Percentiles rank a stretch among this genome's conserved stretches.
Conservation (phyloP, 768 basidiomycete genomes). For the Trametes cubensis region DNA sequence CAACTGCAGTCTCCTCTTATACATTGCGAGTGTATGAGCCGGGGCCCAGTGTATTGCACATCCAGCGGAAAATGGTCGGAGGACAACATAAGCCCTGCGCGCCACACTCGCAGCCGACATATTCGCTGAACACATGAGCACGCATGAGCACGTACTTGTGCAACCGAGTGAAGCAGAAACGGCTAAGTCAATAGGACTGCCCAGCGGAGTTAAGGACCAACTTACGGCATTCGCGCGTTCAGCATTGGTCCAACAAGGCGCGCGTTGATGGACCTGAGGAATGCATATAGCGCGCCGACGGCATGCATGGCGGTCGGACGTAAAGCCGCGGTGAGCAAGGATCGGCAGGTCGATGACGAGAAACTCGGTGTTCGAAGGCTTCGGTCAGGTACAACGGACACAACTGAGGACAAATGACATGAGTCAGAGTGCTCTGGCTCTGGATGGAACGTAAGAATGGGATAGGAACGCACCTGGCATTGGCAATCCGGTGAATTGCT, state of each 20-base stretch:
- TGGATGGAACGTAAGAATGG: too few species aligned
- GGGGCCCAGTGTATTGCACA: neutral
- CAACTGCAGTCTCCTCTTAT: neutral
- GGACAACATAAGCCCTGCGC: too few species aligned
- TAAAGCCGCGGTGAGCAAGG: neutral
- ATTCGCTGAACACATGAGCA: neutral
- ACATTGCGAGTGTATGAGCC: neutral
- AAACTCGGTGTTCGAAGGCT: neutral
- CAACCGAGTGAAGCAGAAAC: neutral
- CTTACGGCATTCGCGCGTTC: neutral
- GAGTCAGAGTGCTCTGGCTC: too few species aligned
- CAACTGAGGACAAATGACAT: too few species aligned
- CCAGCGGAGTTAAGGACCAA: neutral
- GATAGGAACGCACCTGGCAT: too few species aligned
- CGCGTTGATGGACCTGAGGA: neutral
- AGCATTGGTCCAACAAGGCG: neutral
- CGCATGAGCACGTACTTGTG: neutral
- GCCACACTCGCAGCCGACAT: neutral
- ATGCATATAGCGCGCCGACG: neutral
- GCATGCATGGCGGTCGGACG: neutral
- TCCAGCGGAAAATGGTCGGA: too few species aligned
- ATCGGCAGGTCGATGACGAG: neutral
- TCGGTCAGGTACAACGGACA: neutral
- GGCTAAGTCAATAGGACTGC: neutral
- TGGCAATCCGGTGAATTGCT: too few species aligned